Evolutionary conservation across 78 protist species (phyloP), one percentile per base, ranked within the genome.

Genomic region (Capsaspora owczarzaki): DNA sequence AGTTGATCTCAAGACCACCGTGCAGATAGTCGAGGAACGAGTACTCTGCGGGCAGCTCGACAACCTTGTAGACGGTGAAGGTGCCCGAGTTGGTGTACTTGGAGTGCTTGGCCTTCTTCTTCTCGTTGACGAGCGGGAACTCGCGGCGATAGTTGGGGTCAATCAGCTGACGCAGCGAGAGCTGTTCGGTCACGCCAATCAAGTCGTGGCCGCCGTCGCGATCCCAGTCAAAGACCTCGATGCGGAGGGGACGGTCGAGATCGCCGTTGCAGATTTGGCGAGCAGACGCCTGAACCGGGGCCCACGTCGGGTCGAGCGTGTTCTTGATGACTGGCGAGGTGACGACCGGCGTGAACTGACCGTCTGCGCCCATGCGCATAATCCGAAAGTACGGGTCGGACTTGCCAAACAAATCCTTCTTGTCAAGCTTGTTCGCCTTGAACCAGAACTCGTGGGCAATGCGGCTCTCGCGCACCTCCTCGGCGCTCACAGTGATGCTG

Each of bases 121-220:
- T 35, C 40, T 84, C 76, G 41, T 81, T 78, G 38, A 83, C 46
- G 60, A 53, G 75, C 75, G 37, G 35, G 56, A 49, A 49, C 56
- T n/a, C n/a, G n/a, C n/a, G n/a, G n/a, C n/a, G n/a, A n/a, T n/a
- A n/a, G n/a, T n/a, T n/a, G n/a, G n/a, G n/a, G n/a, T n/a, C n/a
- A n/a, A n/a, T n/a, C n/a, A n/a, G n/a, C n/a, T n/a, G n/a, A n/a
- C n/a, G n/a, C n/a, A n/a, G n/a, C n/a, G n/a, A n/a, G n/a, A n/a
- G n/a, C n/a, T n/a, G n/a, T n/a, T n/a, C 20, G 56, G 71, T 29
- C 43, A 51, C 56, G 35, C 94, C 94, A 37, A 91, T 91, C 19
- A 86, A 76, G n/a, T 91, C 91, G 29, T 69, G 89, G 42, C n/a
- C 19, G 16, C 93, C 91, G 43, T 5, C 29, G 38, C 27, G 5